Conservation (phyloP, 306 rosid genomes). For the Glycine soja region DNA sequence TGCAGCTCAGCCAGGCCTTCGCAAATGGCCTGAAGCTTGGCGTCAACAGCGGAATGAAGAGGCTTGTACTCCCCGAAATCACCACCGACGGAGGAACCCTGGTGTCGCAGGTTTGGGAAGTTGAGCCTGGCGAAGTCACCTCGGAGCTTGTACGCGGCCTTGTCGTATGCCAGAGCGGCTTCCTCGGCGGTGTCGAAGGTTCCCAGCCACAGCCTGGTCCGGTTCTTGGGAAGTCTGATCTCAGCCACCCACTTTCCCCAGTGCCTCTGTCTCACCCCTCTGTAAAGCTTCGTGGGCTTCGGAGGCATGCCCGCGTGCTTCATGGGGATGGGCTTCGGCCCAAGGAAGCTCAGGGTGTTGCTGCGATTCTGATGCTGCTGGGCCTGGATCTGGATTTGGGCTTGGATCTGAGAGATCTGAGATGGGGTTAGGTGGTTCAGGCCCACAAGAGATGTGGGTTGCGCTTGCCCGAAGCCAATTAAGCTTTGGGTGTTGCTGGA, state of each 20-base stretch:
- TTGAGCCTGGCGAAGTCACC: constrained; percentile 97
- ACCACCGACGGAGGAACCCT: constrained; percentile 63
- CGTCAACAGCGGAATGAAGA: constrained; percentile 90
- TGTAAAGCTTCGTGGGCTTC: constrained; percentile 83
- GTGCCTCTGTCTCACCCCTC: constrained; percentile 96
- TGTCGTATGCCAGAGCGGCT: constrained; percentile 96
- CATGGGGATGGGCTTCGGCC: constrained; percentile 74
- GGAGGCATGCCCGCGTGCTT: constrained; percentile 68
- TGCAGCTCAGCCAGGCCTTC: constrained; percentile 77
- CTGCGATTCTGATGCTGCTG: too few relatives aligned
- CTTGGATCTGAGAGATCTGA: constrained; percentile 83
- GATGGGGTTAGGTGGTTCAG: constrained; percentile 68
- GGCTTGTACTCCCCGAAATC: constrained; percentile 87
- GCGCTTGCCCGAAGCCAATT: constrained; percentile 57
- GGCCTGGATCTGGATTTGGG: constrained; percentile 59
- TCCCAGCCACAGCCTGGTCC: constrained; percentile 96
- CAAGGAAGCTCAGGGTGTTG: constrained; percentile 52
- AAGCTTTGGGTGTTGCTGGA: constrained; percentile 25
- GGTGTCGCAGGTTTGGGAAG: constrained; percentile 81
- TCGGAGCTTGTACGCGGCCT: constrained; percentile 92
- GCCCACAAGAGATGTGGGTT: constrained; percentile 53
- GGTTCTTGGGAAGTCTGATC: constrained; percentile 93
- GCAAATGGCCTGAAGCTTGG: constrained; percentile 93
- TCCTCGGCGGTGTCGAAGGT: constrained; percentile 98
- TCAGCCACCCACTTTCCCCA: constrained; percentile 99